A percentile compares a stretch with the other conserved stretches of the same genome.
These are phyloP conservation scores for Mycosphaerella sp. DNA, from an alignment of 2,329 filamentous ascomycete species.

Conservation along the genomic window DNA sequence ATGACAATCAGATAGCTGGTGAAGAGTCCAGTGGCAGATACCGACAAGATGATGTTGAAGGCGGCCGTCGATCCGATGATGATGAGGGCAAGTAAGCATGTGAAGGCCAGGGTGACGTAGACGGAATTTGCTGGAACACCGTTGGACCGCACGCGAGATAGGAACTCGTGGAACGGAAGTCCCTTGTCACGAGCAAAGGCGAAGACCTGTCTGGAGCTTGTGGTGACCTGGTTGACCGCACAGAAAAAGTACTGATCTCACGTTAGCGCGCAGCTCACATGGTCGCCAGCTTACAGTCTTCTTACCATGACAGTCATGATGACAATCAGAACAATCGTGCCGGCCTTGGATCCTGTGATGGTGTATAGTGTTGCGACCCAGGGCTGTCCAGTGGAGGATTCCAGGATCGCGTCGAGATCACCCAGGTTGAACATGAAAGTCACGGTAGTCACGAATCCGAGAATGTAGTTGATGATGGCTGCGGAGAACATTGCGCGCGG, in stretches of 20 bases:
- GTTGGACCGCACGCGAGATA: constrained; percentile 23
- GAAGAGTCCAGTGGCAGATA: constrained; percentile 28
- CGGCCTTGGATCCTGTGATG: constrained; percentile 24
- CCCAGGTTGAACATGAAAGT: constrained; percentile 30
- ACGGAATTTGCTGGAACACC: constrained; percentile 29
- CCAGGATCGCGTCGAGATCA: constrained; percentile 20
- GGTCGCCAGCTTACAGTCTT: background rate
- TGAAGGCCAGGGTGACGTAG: constrained; percentile 24
- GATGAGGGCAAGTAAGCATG: constrained; percentile 31
- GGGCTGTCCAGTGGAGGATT: constrained; percentile 22
- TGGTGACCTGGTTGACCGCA: constrained; percentile 28
- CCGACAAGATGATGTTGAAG: constrained; percentile 40
- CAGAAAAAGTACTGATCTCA: constrained; percentile 22
- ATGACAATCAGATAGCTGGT: constrained; percentile 24
- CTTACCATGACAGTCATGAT: constrained; percentile 24
- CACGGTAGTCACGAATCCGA: constrained; percentile 28
- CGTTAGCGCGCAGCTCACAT: background rate
- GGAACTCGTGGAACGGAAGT: constrained; percentile 26
- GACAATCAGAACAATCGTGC: constrained; percentile 22
- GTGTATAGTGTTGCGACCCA: constrained; percentile 24
- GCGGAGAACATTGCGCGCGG: constrained; percentile 31
- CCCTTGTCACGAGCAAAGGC: constrained; percentile 30
- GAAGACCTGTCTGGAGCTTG: constrained; percentile 27
- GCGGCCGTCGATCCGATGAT: constrained; percentile 37
- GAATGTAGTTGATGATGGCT: constrained; percentile 28